Evolutionary conservation across 129 eudicot genomes (phyloP), one percentile per base, ranked within the genome.

Genomic region (Lactuca saligna): DNA sequence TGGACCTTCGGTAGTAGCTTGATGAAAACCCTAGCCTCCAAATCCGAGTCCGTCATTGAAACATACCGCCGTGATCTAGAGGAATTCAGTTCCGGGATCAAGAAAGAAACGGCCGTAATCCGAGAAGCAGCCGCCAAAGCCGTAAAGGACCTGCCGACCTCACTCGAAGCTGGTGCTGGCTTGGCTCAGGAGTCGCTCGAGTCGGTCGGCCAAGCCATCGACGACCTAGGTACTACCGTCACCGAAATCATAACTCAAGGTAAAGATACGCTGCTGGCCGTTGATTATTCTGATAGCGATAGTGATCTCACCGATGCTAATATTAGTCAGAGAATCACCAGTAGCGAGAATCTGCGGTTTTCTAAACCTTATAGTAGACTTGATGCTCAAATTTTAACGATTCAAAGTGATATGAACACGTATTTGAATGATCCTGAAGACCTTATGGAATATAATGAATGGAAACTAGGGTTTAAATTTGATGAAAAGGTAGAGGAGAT

Each of bases 151-250:
- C 69, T 90, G 20, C 95, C 97, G 31, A 51, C 80, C 4, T 77
- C 89, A 16, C 85, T 91, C 4, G 92, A 87, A 51, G 85, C 95
- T 58, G 95, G 95, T 1, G 97, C 95, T 32, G 95, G 87, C 66
- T 78, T 75, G 10, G 97, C 97, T n/a, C 97, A 90, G 73, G 80
- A 78, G 51, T 82, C 89, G 10, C 89, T 91, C 12, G 97, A 91
- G 74, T 82, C 95, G 8, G 90, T 91, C 55, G 97, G 97, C 7
- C 92, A 91, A 66, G 97, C 77, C n/a, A 75, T 91, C 61, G 97
- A 91, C 57, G 79, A 85, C 70, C 62, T 90, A 34, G 91, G 95
- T 8, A 46, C 68, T 7, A 80, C 95, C 25, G 90, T 88, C 31
- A 59, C 88, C 0, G 86, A 76, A 6, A 82, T 87, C 9, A 84